phyloP scores from a whole-genome alignment of 371 early-diverging fungal species.

The Chytridiales sp. region DNA sequence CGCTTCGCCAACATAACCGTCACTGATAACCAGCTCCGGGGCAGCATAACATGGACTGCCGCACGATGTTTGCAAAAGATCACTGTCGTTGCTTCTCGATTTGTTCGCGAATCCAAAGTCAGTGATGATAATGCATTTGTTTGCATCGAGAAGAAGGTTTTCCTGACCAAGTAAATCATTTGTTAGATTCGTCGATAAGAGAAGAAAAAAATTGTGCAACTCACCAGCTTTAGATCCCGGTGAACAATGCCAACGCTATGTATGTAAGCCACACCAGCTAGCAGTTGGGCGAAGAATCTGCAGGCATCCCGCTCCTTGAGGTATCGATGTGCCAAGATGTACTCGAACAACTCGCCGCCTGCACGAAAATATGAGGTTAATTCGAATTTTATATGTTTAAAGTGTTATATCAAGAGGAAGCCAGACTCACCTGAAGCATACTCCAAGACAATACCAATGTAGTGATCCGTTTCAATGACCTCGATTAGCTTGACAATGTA shows the following conservation, averaged over 20 bases:
- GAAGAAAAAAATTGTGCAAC: slow-evolving; percentile 4
- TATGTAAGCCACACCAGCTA: slow-evolving; percentile 55
- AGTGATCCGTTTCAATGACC: slow-evolving; percentile 93
- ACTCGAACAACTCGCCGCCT: slow-evolving; percentile 93
- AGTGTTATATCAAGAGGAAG: background rate
- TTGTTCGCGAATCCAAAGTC: slow-evolving; percentile 99
- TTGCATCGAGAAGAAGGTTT: slow-evolving; percentile 82
- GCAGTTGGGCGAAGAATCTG: slow-evolving; percentile 91
- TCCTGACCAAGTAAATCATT: slow-evolving; percentile 55
- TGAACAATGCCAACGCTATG: slow-evolving; percentile 65
- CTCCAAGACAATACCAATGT: slow-evolving; percentile 94
- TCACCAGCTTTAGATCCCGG: slow-evolving; percentile 66
- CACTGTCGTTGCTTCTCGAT: slow-evolving; percentile 12
- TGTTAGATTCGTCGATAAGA: background rate
- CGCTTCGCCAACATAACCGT: slow-evolving; percentile 92
- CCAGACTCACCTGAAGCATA: slow-evolving; percentile 76
- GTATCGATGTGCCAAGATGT: slow-evolving; percentile 90
- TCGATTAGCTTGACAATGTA: slow-evolving; percentile 93
- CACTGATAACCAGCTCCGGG: slow-evolving; percentile 93
- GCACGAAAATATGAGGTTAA: background rate
- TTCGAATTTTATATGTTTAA: background rate
- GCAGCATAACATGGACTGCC: slow-evolving; percentile 98
- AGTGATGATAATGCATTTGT: slow-evolving; percentile 89
- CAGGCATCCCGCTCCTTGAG: slow-evolving; percentile 89
- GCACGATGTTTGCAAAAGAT: slow-evolving; percentile 86